These are phyloP conservation scores for Sarocladium kiliense DNA, from an alignment of 2,329 filamentous ascomycete genomes.

Conservation along the genomic window DNA sequence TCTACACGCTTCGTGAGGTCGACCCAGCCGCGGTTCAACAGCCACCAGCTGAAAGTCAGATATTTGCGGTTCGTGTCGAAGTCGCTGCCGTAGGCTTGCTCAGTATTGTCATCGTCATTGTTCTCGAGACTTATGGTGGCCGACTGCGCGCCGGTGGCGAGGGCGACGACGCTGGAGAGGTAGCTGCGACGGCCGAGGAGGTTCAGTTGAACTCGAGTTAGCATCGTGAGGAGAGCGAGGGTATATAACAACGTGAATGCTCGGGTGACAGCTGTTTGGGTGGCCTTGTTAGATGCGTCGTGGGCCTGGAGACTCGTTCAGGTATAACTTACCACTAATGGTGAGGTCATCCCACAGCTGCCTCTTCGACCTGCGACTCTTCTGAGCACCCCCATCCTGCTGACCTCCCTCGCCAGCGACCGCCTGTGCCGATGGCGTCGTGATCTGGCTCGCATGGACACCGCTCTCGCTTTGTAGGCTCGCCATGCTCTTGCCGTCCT, in stretches of 20 bases:
- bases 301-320: constrained; percentile 11
- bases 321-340: constrained; percentile 67
- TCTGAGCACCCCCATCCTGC: constrained; percentile 39
- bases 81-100: constrained; percentile 82
- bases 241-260: constrained; percentile 92
- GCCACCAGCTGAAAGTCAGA: constrained; percentile 96
- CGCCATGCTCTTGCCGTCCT: constrained; percentile 71
- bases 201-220: constrained; percentile 94
- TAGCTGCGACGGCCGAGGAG: constrained; percentile 93
- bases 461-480: constrained; percentile 79
- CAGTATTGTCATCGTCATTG: constrained; percentile 80
- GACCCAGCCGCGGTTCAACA: constrained; percentile 85
- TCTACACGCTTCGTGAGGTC: constrained; percentile 78
- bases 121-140: constrained; percentile 87
- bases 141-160: constrained; percentile 70
- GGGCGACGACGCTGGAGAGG: constrained; percentile 87
- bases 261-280: constrained; percentile 69
- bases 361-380: constrained; percentile 70
- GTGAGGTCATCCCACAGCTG: constrained; percentile 98
- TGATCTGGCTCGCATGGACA: constrained; percentile 74
- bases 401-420: constrained; percentile 26
- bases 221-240: constrained; percentile 78
- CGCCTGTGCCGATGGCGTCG: constrained; percentile 47
- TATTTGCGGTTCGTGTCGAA: constrained; percentile 96
- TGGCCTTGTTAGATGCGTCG: constrained; percentile 11